Conservation (phyloP, 306 rosid species). For the Glycine soja region DNA sequence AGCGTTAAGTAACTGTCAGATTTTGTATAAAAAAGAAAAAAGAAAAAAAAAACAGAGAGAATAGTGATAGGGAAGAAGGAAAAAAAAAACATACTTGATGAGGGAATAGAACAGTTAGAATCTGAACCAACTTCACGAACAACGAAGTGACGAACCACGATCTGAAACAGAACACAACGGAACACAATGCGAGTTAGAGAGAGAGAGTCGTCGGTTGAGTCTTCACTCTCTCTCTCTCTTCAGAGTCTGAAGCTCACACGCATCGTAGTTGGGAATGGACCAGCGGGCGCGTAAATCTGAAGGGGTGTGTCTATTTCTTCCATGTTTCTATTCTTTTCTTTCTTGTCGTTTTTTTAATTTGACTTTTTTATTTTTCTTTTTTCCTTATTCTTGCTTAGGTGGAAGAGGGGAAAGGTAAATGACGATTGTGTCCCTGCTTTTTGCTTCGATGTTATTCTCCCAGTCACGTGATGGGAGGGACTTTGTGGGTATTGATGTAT, state of each 20-base stretch:
- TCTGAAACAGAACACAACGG: slow-evolving; percentile 46
- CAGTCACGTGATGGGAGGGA: slow-evolving; percentile 35
- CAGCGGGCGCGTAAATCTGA: slow-evolving; percentile 52
- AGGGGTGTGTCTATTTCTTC: slow-evolving; percentile 52
- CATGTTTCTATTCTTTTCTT: slow-evolving; percentile 29
- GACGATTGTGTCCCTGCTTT: slow-evolving; percentile 34
- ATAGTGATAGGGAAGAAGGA: slow-evolving; percentile 30
- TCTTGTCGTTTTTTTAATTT: not conserved
- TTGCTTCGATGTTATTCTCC: not conserved
- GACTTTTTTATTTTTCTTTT: not conserved
- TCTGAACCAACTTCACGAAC: slow-evolving; percentile 30
- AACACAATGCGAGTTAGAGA: slow-evolving; percentile 20
- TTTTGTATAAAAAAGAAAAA: not conserved
- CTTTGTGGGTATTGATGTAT: not conserved
- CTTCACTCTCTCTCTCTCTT: slow-evolving; percentile 34
- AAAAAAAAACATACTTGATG: slow-evolving; percentile 7
- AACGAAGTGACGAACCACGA: slow-evolving; percentile 38
- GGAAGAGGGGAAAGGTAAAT: not conserved
- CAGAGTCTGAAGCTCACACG: slow-evolving; percentile 30
- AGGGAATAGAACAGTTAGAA: slow-evolving; percentile 60
- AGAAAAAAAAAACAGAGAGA: not conserved
- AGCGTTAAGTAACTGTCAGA: slow-evolving; percentile 32
- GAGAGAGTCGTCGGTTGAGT: not conserved
- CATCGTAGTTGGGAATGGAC: slow-evolving; percentile 43
- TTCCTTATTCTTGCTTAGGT: not conserved